phyloP scores from a whole-genome alignment of 1,284 basidiomycete genomes.

The Chalciporus sp. region DNA sequence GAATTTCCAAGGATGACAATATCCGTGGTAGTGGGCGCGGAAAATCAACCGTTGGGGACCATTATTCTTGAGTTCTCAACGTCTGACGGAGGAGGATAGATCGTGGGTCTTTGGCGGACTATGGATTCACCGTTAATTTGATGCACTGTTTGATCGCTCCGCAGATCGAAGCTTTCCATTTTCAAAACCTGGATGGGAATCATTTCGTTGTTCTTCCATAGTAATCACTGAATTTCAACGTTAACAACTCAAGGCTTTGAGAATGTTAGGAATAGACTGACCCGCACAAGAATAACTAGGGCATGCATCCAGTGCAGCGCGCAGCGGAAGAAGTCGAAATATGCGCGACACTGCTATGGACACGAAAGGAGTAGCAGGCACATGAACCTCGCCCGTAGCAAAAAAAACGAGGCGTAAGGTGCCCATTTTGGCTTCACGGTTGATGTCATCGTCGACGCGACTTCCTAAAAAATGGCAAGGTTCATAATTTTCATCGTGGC shows the following conservation, averaged over 20 bases:
- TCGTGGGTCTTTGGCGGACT: conserved; percentile 8
- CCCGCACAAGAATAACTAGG: background rate
- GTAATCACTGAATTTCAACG: conserved; percentile 30
- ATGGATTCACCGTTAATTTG: conserved; percentile 18
- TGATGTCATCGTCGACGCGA: conserved; percentile 3
- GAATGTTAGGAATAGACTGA: conserved; percentile 1
- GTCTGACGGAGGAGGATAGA: background rate
- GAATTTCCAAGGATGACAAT: conserved; percentile 31
- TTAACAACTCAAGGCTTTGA: background rate
- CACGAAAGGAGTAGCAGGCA: conserved; percentile 1
- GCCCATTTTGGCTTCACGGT: conserved; percentile 4
- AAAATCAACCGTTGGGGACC: conserved; percentile 3
- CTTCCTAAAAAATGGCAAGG: conserved; percentile 16
- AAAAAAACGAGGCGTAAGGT: conserved; percentile 17
- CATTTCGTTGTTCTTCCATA: conserved; percentile 25
- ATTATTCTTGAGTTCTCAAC: background rate
- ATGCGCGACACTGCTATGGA: conserved; percentile 2
- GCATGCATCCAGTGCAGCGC: background rate
- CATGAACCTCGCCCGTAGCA: background rate
- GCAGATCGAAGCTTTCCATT: conserved; percentile 26
- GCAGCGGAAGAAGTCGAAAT: background rate
- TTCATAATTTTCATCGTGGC: conserved; percentile 19
- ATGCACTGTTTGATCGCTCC: conserved; percentile 24
- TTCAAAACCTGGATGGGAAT: background rate
- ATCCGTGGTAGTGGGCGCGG: background rate